These are phyloP conservation scores for Alternaria longipes DNA, from an alignment of 2,329 filamentous ascomycete species.

Conservation along the genomic window DNA sequence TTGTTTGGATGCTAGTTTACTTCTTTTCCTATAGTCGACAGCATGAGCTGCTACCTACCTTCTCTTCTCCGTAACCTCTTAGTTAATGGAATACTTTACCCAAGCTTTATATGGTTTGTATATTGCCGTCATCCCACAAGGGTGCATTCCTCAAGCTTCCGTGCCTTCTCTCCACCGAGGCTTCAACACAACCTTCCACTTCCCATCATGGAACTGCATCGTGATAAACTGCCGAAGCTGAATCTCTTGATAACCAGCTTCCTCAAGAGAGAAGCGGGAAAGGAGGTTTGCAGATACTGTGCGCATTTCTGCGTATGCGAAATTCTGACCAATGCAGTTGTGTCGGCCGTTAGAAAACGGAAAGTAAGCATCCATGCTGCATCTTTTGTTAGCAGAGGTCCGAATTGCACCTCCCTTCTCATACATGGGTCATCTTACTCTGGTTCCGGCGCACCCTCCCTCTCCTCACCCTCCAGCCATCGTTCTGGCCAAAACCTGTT, in stretches of 20 bases:
- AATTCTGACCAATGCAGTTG: constrained; percentile 3
- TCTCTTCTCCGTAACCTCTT: neutral
- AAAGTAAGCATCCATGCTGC: constrained; percentile 5
- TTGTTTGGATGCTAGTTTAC: neutral
- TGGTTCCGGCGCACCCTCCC: constrained; percentile 2
- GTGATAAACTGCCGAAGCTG: constrained; percentile 8
- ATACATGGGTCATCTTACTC: neutral
- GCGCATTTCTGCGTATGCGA: constrained; percentile 8
- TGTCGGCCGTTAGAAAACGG: constrained; percentile 5
- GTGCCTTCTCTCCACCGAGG: neutral
- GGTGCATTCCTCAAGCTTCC: neutral
- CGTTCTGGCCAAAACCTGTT: constrained; percentile 7
- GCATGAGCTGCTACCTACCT: neutral
- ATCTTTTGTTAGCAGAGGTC: neutral
- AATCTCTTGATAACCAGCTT: constrained; percentile 5
- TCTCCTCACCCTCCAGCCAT: constrained; percentile 5
- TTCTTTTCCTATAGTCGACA: neutral
- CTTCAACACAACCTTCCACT: constrained; percentile 6
- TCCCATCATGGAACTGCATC: constrained; percentile 3
- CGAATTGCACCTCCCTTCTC: neutral
- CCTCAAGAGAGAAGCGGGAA: neutral
- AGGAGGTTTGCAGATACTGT: constrained; percentile 4
- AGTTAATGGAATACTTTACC: neutral
- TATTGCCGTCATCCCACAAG: neutral
- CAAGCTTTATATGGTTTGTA: too few relatives aligned